Percentiles rank a stretch among this genome's conserved stretches.
Conservation (phyloP, 768 basidiomycete genomes). For the Psilocybe cubensis region DNA sequence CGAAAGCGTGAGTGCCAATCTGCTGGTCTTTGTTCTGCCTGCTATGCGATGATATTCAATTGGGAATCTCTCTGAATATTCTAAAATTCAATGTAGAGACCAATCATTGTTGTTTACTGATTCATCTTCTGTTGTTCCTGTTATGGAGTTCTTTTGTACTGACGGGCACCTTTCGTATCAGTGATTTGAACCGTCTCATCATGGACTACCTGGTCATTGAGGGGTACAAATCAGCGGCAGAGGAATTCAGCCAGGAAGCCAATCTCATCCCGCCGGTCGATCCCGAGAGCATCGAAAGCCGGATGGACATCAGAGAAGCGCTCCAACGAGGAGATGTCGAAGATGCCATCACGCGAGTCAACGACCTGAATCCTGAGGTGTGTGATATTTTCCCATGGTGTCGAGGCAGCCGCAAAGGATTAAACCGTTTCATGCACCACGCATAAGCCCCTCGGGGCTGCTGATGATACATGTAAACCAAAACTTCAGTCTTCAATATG, state of each 20-base stretch:
- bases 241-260: conserved; percentile 92
- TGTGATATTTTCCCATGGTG: conserved; percentile 33
- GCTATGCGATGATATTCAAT: conserved; percentile 66
- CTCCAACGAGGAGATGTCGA: conserved; percentile 94
- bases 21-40: conserved; percentile 18
- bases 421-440: conserved; percentile 98
- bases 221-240: conserved; percentile 95
- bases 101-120: conserved; percentile 88
- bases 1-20: conserved; percentile 79
- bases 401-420: conserved; percentile 60
- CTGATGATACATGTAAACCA: conserved; percentile 80
- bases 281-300: conserved; percentile 89
- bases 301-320: conserved; percentile 94
- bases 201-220: conserved; percentile 99
- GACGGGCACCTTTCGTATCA: conserved; percentile 35
- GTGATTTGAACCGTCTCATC: conserved; percentile 91
- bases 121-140: conserved; percentile 23
- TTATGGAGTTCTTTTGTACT: conserved; percentile 20
- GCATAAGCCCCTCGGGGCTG: conserved; percentile 77
- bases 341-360: conserved; percentile 93
- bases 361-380: conserved; percentile 97
- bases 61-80: conserved; percentile 98
- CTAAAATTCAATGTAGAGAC: conserved; percentile 67
- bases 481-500: conserved; percentile 99
- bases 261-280: conserved; percentile 77